A percentile compares a stretch with the other conserved stretches of the same genome.
These are phyloP conservation scores for Candida berthetii DNA, from an alignment of 805 yeast species.

Conservation along the genomic window DNA sequence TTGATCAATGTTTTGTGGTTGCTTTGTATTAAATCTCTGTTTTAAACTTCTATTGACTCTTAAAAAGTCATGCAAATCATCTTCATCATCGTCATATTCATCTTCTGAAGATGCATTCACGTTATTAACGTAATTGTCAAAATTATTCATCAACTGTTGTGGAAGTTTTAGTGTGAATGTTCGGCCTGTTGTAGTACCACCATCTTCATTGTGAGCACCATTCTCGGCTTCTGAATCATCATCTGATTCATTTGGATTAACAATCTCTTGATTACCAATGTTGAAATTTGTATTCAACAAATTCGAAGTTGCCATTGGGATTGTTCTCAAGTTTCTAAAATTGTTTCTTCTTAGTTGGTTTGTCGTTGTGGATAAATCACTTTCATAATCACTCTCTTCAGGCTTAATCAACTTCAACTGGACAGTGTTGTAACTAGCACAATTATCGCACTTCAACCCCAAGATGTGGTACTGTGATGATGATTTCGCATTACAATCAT, in stretches of 20 bases:
- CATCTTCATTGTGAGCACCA: background rate
- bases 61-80: slow-evolving; percentile 17
- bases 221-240: background rate
- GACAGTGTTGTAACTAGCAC: slow-evolving; percentile 82
- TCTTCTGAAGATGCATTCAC: slow-evolving; percentile 12
- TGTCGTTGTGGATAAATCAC: slow-evolving; percentile 17
- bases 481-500: slow-evolving; percentile 84
- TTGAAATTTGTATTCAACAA: slow-evolving; percentile 18
- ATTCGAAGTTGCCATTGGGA: slow-evolving; percentile 14
- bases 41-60: slow-evolving; percentile 3
- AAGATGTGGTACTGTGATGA: slow-evolving; percentile 72
- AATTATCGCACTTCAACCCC: slow-evolving; percentile 83
- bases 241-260: background rate
- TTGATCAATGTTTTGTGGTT: background rate
- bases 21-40: background rate
- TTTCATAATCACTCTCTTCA: slow-evolving; percentile 35
- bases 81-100: slow-evolving; percentile 12
- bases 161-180: slow-evolving; percentile 16
- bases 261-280: slow-evolving; percentile 12
- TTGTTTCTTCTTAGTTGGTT: slow-evolving; percentile 9
- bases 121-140: slow-evolving; percentile 19
- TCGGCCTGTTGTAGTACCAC: background rate
- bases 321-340: slow-evolving; percentile 12
- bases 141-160: slow-evolving; percentile 21
- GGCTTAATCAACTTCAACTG: slow-evolving; percentile 68